These are phyloP conservation scores for Strigomonas oncopelti DNA, from an alignment of 208 protist species.

Conservation along the genomic window DNA sequence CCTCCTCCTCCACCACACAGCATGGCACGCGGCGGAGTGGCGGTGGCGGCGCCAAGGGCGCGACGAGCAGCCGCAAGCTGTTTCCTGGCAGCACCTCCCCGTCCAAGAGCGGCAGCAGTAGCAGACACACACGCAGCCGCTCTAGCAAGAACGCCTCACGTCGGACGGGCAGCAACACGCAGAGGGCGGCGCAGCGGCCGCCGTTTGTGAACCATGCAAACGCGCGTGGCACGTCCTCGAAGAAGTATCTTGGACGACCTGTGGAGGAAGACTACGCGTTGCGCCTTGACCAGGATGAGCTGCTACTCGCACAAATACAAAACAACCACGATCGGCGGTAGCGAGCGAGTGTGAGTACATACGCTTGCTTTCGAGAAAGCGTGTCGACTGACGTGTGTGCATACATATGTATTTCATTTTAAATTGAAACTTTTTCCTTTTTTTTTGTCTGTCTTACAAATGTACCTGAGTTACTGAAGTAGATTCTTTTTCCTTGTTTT, in stretches of 20 bases:
- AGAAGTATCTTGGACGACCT: constrained; percentile 33
- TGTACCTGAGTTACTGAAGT: constrained; percentile 4
- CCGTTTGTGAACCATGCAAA: constrained; percentile 11
- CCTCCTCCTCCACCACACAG: neutral
- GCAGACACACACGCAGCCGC: no score
- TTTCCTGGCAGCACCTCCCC: constrained; percentile 15
- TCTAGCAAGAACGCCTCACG: neutral
- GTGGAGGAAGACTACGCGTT: constrained; percentile 45
- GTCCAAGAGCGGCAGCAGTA: constrained; percentile 3
- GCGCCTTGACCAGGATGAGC: constrained; percentile 29
- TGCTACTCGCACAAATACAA: constrained; percentile 18
- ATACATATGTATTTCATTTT: constrained; percentile 18
- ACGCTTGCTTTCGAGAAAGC: neutral
- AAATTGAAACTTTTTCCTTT: constrained; percentile 8
- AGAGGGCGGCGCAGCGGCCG: constrained; percentile 1
- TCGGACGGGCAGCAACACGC: neutral
- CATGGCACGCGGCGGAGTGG: no score
- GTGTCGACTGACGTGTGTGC: neutral
- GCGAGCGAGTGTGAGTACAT: neutral
- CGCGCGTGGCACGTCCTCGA: neutral
- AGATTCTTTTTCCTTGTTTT: neutral
- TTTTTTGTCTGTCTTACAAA: neutral
- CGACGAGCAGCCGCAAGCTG: constrained; percentile 5
- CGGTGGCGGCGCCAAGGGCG: neutral
- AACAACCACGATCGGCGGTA: no score